Percentiles rank a stretch among this genome's conserved stretches.
Conservation (phyloP, 1,284 basidiomycete genomes). For the Ganoderma resinaceum region DNA sequence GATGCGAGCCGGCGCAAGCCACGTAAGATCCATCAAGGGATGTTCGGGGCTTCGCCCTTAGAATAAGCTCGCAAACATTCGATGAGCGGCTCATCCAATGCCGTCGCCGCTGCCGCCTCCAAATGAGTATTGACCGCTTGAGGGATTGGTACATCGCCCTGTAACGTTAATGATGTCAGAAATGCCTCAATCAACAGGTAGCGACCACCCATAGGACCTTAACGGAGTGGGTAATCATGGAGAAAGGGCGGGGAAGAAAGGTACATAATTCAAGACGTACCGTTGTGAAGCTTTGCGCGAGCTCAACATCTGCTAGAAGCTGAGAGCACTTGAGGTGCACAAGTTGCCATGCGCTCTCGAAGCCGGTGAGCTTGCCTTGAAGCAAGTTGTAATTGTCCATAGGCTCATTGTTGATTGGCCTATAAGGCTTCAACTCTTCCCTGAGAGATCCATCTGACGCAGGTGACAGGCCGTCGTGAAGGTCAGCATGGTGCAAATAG, state of each 20-base stretch:
- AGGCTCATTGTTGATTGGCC: not conserved
- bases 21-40: not conserved
- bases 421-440: not conserved
- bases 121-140: constrained; percentile 3
- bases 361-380: constrained; percentile 1
- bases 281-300: constrained; percentile 1
- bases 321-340: constrained; percentile 10
- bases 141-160: not conserved
- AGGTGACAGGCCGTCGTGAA: not conserved
- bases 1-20: not conserved
- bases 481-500: not conserved
- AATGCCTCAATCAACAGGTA: not conserved
- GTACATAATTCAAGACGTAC: not conserved
- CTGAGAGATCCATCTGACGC: not conserved
- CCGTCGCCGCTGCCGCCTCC: constrained; percentile 1
- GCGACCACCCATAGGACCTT: not conserved
- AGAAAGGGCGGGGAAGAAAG: not conserved
- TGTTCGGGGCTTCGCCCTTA: not conserved
- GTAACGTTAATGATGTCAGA: not conserved
- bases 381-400: constrained; percentile 3
- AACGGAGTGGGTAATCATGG: not conserved
- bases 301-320: constrained; percentile 6
- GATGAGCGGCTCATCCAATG: constrained; percentile 6
- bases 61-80: constrained; percentile 7
- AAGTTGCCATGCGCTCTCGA: constrained; percentile 7